These are phyloP conservation scores for Maudiozyma saulgeensis DNA, from an alignment of 805 yeast species.

Conservation along the genomic window DNA sequence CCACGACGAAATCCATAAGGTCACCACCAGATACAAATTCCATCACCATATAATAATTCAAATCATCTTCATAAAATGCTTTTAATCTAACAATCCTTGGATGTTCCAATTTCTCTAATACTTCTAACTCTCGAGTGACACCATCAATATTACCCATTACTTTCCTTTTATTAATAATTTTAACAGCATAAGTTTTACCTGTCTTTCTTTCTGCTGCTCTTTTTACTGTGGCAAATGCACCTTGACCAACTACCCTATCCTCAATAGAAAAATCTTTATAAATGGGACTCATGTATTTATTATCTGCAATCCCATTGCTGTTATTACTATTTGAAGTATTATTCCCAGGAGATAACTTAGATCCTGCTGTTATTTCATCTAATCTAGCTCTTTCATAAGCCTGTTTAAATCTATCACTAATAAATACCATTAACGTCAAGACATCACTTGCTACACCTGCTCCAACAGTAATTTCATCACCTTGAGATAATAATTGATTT, in stretches of 20 bases:
- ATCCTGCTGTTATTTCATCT: slow-evolving; percentile 1
- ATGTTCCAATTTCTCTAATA: slow-evolving; percentile 68
- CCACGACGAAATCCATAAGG: slow-evolving; percentile 92
- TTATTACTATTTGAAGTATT: neutral
- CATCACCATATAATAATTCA: slow-evolving; percentile 81
- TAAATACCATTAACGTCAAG: slow-evolving; percentile 38
- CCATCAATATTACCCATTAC: slow-evolving; percentile 72
- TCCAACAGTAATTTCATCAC: slow-evolving; percentile 89
- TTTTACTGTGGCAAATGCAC: slow-evolving; percentile 96
- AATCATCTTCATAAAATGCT: slow-evolving; percentile 77
- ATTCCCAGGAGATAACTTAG: neutral
- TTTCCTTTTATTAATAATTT: slow-evolving; percentile 76
- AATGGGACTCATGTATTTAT: neutral
- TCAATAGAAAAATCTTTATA: slow-evolving; percentile 60
- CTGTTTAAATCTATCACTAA: slow-evolving; percentile 31
- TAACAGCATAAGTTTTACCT: slow-evolving; percentile 83
- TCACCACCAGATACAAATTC: slow-evolving; percentile 96
- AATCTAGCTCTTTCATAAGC: slow-evolving; percentile 14
- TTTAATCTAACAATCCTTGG: slow-evolving; percentile 76
- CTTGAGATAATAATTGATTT: slow-evolving; percentile 76
- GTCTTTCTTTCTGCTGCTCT: slow-evolving; percentile 80
- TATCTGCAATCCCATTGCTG: slow-evolving; percentile 37
- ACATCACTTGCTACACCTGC: slow-evolving; percentile 70
- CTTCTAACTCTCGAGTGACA: slow-evolving; percentile 77
- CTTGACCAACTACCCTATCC: slow-evolving; percentile 86